Evolutionary conservation across 805 yeast species (phyloP), one percentile per base, ranked within the genome.

Genomic region (Yarrowia bubula): DNA sequence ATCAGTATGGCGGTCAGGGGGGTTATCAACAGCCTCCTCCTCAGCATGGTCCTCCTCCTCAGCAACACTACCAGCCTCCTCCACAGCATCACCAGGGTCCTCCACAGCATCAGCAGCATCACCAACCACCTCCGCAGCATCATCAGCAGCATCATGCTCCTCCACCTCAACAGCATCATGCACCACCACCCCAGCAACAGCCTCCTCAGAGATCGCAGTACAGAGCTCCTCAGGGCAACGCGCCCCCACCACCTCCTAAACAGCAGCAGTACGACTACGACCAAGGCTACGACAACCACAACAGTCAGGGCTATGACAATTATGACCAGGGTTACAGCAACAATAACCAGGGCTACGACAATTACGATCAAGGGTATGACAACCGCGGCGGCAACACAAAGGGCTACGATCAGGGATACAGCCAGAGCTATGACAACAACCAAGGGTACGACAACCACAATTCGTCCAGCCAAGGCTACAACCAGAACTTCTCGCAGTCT

Each of bases 401-500:
- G 14, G 37, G 51, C 3, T 46, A 46, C n/a, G 51, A 46, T 31
- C 53, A 48, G 39, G 39, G 39, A 1, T 48, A 48, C 31, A 39
- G 33, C 18, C 38, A 46, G 11, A 22, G 28, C 15, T 46, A 46
- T 8, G 50, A 46, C 31, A 28, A 33, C 57, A 35, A 35, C 32
- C 32, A 48, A 8, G 37, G 51, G 10, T 46, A 32, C 38, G 38
- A 47, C 38, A n/a, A 47, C 6, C 37, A 22, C 35, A 44, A 15
- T 44, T 22, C 48, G 48, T 22, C 33, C 33, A 22, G 33, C 32
- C 13, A 11, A 42, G 44, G 44, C 28, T 41, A 44, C 35, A 18
- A 17, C 13, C 58, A 51, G 2, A 18, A 37, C n/a, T 55, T 55
- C 10, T 31, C 61, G 15, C 61, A 55, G 38, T 55, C 61, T 15